Evolutionary conservation across 768 basidiomycete species (phyloP), one percentile per base, ranked within the genome.

Genomic region (Rhizopogon rudus): DNA sequence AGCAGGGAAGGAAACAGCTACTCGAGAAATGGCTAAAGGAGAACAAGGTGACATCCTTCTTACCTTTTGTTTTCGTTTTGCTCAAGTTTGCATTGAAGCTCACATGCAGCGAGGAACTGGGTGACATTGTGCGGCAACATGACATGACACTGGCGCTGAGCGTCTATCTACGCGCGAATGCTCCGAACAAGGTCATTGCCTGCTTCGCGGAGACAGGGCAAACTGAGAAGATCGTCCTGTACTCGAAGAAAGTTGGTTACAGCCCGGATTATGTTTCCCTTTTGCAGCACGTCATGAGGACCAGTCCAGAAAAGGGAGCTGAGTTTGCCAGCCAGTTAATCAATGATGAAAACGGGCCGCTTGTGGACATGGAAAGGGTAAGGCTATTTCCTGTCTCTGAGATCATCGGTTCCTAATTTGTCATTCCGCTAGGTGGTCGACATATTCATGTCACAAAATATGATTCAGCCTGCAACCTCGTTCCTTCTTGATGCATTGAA

Each of bases 1-100:
- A 91, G 61, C 97, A 99, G 74, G 93, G 93, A 37, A 85, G 93
- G 70, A 98, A 99, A 73, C 93, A 98, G 65, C 76, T 98, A 44
- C 77, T 99, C 14, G 97, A 99, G 77, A 98, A 98, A 66, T 99
- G 97, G 97, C 75, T 99, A 58, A 99, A 99, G 74, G 97, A 99
- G 79, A 98, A 97, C 76, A 99, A 98, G 85, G 94, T 87, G 25
- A 12, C 33, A 16, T 31, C n/a, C 45, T 29, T 25, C 31, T 48
- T 61, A 17, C 14, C 33, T 44, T 49, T 44, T 13, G 29, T 41
- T 52, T 25, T 37, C 1, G 8, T 37, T 20, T 55, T 41, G 25
- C 48, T 61, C 20, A 49, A 22, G 39, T 28, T 51, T 31, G 31
- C n/a, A 37, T 20, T 54, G 1, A 62, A 97, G 93, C 85, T 99